Evolutionary conservation across 1,284 basidiomycete genomes (phyloP).

Genomic region (Ustilago cynodontis): DNA sequence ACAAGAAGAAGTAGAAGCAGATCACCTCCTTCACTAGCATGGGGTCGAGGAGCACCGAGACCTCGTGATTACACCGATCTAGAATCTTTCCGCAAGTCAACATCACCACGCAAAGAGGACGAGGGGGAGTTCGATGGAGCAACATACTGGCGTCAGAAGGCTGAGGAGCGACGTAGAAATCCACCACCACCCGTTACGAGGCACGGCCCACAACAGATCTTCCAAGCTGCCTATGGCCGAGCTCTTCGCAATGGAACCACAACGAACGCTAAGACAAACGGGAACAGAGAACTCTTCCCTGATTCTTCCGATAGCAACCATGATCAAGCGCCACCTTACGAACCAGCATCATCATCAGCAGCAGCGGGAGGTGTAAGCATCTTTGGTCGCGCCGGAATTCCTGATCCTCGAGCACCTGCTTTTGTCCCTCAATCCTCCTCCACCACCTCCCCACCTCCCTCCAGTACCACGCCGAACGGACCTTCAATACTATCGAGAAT

Average conservation of each 20-base stretch:
- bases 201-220: constrained; percentile 19
- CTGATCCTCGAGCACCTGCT: constrained; percentile 61
- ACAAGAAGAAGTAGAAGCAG: background rate
- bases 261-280: background rate
- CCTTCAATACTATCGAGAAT: constrained; percentile 61
- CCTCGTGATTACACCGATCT: constrained; percentile 18
- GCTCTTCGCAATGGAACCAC: constrained; percentile 15
- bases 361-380: constrained; percentile 49
- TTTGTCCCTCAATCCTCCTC: constrained; percentile 43
- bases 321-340: background rate
- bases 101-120: background rate
- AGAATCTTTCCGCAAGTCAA: constrained; percentile 18
- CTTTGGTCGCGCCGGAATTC: constrained; percentile 61
- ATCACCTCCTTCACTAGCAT: constrained; percentile 4
- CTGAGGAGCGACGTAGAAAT: constrained; percentile 29
- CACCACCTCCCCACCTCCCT: background rate
- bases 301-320: background rate
- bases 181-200: constrained; percentile 21
- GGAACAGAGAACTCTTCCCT: constrained; percentile 21
- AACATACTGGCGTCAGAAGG: constrained; percentile 29
- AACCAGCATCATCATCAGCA: background rate
- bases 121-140: constrained; percentile 30
- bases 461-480: background rate
- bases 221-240: constrained; percentile 18
- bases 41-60: background rate